phyloP scores from a whole-genome alignment of 495 filamentous ascomycete genomes.

The Penicillium arizonense region DNA sequence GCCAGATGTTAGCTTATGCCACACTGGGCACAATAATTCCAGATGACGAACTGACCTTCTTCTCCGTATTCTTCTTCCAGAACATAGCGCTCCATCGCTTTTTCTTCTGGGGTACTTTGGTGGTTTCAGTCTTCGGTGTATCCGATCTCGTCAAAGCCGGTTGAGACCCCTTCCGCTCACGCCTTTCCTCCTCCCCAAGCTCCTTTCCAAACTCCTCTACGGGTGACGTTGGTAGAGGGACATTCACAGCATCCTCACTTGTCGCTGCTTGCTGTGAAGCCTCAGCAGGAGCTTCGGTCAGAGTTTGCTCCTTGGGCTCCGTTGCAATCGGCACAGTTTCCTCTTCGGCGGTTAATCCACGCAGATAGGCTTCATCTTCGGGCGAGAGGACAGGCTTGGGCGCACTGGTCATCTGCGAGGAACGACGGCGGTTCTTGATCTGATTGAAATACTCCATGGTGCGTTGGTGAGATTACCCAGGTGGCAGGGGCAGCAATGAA shows the following conservation, averaged over 20 bases:
- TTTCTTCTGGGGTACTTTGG: conserved; percentile 36
- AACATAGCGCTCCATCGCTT: conserved; percentile 45
- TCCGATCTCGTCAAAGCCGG: conserved; percentile 21
- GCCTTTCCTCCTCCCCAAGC: conserved; percentile 33
- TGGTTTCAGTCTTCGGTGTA: conserved; percentile 1
- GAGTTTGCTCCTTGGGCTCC: conserved; percentile 2
- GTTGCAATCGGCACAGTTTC: conserved; percentile 11
- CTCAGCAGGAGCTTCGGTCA: background rate
- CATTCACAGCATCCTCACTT: conserved; percentile 28
- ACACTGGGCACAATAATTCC: background rate
- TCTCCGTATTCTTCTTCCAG: conserved; percentile 39
- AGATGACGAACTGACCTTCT: conserved; percentile 30
- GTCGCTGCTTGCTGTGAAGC: conserved; percentile 6
- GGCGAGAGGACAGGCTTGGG: conserved; percentile 50
- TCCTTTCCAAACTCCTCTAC: conserved; percentile 37
- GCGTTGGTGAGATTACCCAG: background rate
- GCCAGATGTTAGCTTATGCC: conserved; percentile 2
- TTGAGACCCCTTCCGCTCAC: conserved; percentile 22
- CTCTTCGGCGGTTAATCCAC: conserved; percentile 40
- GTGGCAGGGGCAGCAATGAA: background rate
- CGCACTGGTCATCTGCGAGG: conserved; percentile 26
- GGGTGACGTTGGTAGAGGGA: conserved; percentile 40
- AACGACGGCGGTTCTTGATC: conserved; percentile 30
- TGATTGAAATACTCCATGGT: conserved; percentile 45
- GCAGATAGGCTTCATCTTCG: conserved; percentile 57